phyloP scores from a whole-genome alignment of 176 grass and related monocot genomes.

The Pontederia paniculata region DNA sequence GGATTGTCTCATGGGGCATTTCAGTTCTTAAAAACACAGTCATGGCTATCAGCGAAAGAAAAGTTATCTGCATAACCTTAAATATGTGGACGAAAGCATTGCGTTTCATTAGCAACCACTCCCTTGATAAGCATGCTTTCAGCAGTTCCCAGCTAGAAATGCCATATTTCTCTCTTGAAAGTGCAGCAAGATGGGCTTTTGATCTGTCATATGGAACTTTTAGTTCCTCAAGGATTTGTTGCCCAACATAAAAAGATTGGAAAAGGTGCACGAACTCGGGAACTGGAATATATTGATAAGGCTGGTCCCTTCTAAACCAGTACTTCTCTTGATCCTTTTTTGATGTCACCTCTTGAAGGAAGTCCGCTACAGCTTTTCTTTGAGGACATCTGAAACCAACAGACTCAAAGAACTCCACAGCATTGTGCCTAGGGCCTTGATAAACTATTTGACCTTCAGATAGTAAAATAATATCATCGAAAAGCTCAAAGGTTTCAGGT shows the following conservation, averaged over 20 bases:
- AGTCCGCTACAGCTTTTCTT: slow-evolving; percentile 55
- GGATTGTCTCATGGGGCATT: slow-evolving; percentile 36
- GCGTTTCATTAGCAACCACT: slow-evolving; percentile 61
- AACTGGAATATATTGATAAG: slow-evolving; percentile 37
- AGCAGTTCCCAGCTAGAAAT: slow-evolving; percentile 43
- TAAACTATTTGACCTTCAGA: slow-evolving; percentile 62
- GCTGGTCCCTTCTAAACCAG: slow-evolving; percentile 19
- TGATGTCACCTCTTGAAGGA: slow-evolving; percentile 64
- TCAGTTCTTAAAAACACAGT: slow-evolving; percentile 57
- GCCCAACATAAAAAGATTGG: slow-evolving; percentile 36
- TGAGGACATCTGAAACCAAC: slow-evolving; percentile 52
- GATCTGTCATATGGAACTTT: slow-evolving; percentile 46
- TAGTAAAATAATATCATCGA: slow-evolving; percentile 54
- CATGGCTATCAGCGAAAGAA: slow-evolving; percentile 35
- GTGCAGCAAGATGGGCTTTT: slow-evolving; percentile 47
- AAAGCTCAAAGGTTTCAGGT: slow-evolving; percentile 59
- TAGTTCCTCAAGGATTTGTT: slow-evolving; percentile 27
- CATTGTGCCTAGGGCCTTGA: slow-evolving; percentile 40
- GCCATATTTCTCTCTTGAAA: slow-evolving; percentile 47
- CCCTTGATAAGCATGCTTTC: slow-evolving; percentile 38
- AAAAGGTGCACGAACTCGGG: slow-evolving; percentile 34
- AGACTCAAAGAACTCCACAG: slow-evolving; percentile 48
- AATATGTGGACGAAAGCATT: slow-evolving; percentile 53
- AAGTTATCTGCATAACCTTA: slow-evolving; percentile 35
- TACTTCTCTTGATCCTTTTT: slow-evolving; percentile 61